A percentile compares a stretch with the other conserved stretches of the same genome.
Conservation (phyloP, 2,329 filamentous ascomycete species). For the Epichloe glyceriae region DNA sequence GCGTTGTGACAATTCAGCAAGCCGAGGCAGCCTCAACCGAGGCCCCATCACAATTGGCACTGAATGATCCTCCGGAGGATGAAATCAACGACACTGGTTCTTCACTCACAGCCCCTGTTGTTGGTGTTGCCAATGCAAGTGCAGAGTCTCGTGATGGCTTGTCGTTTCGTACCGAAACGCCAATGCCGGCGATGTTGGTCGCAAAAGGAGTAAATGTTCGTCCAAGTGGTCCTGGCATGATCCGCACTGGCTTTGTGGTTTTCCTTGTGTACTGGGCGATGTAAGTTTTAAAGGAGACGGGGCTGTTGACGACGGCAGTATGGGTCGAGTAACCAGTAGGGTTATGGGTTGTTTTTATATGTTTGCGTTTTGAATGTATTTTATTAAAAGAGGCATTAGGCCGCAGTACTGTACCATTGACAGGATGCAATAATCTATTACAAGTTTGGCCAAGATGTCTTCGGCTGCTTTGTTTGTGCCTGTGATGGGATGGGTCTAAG, state of each 20-base stretch:
- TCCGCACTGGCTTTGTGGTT: background rate
- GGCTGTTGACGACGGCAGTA: background rate
- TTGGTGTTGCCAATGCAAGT: background rate
- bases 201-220: background rate
- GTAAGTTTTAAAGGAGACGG: background rate
- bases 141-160: background rate
- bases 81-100: background rate
- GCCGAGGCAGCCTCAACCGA: background rate
- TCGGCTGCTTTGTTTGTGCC: background rate
- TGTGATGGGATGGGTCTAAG: background rate
- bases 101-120: background rate
- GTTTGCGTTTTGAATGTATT: conserved; percentile 8
- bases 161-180: background rate
- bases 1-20: conserved; percentile 7
- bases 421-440: conserved; percentile 6
- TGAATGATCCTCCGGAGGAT: background rate
- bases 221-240: background rate
- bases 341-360: conserved; percentile 5
- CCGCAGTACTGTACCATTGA: conserved; percentile 2
- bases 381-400: conserved; percentile 4
- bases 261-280: background rate
- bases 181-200: conserved; percentile 1
- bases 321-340: background rate
- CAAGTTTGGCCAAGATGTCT: background rate
- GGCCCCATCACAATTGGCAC: background rate